A percentile compares a stretch with the other conserved stretches of the same genome.
phyloP scores from a whole-genome alignment of 2,329 filamentous ascomycete genomes.

The Fusarium nanum region DNA sequence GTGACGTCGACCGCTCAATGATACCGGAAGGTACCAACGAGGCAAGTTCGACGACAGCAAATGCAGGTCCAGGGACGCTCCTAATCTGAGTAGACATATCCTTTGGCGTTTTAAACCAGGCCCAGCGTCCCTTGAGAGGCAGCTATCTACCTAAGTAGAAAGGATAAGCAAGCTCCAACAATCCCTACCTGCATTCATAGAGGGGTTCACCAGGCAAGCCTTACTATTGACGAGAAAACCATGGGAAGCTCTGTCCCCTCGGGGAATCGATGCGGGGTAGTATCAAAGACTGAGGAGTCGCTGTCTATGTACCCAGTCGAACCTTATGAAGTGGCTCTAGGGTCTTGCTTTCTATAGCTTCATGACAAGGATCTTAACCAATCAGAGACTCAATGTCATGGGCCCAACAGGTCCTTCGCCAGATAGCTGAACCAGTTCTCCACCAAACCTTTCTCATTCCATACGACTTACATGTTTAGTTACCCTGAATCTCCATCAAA shows the following conservation, averaged over 20 bases:
- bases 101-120: too few species aligned
- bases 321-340: slow-evolving; percentile 10
- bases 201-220: not conserved
- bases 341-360: not conserved
- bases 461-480: slow-evolving; percentile 20
- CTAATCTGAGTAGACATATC: not conserved
- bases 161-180: not conserved
- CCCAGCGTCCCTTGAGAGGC: not conserved
- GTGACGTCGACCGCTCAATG: slow-evolving; percentile 32
- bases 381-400: slow-evolving; percentile 13
- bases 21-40: not conserved
- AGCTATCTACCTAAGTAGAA: not conserved
- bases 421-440: slow-evolving; percentile 17
- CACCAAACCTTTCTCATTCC: slow-evolving; percentile 24
- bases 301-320: not conserved
- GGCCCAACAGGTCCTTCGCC: slow-evolving; percentile 6
- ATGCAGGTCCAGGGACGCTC: not conserved
- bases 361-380: slow-evolving; percentile 15
- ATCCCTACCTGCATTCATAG: not conserved
- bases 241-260: not conserved
- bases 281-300: not conserved
- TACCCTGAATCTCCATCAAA: slow-evolving; percentile 1
- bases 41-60: not conserved
- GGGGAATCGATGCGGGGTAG: slow-evolving; percentile 16
- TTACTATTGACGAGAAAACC: not conserved